phyloP scores from a whole-genome alignment of 1,284 basidiomycete species.

The Violaceomyces palustris region DNA sequence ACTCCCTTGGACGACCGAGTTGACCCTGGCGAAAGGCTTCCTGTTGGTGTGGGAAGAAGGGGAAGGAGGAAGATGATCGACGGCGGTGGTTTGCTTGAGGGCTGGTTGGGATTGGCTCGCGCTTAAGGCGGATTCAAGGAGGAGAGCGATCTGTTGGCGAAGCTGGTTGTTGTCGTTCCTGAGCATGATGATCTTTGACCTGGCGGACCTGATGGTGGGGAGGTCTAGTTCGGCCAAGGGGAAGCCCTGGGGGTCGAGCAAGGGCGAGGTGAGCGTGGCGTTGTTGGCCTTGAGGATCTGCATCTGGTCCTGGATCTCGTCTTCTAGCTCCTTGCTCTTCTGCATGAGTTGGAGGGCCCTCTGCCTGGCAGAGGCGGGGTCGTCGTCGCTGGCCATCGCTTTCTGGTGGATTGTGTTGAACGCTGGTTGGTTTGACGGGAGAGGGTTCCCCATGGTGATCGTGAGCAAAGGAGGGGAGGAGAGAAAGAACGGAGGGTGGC shows the following conservation, averaged over 20 bases:
- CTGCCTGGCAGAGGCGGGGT: slow-evolving; percentile 6
- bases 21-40: slow-evolving; percentile 23
- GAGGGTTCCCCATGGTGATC: too few species aligned
- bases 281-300: slow-evolving; percentile 16
- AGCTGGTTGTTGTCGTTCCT: slow-evolving; percentile 32
- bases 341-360: slow-evolving; percentile 17
- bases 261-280: slow-evolving; percentile 17
- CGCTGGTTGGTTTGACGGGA: too few species aligned
- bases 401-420: too few species aligned
- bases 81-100: not conserved
- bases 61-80: not conserved
- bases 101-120: slow-evolving; percentile 2
- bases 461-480: too few species aligned
- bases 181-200: slow-evolving; percentile 27
- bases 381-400: too few species aligned
- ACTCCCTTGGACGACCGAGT: slow-evolving; percentile 22
- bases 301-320: slow-evolving; percentile 14
- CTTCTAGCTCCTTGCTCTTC: slow-evolving; percentile 23
- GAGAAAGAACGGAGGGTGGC: too few species aligned
- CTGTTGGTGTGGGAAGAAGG: not conserved
- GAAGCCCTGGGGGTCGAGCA: slow-evolving; percentile 38
- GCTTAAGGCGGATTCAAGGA: slow-evolving; percentile 30
- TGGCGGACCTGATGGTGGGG: slow-evolving; percentile 29
- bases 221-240: slow-evolving; percentile 35
- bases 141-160: slow-evolving; percentile 13